Percentiles rank a stretch among this genome's conserved stretches.
phyloP scores from a whole-genome alignment of 2,329 filamentous ascomycete genomes.

The Hypoxylon sp. region DNA sequence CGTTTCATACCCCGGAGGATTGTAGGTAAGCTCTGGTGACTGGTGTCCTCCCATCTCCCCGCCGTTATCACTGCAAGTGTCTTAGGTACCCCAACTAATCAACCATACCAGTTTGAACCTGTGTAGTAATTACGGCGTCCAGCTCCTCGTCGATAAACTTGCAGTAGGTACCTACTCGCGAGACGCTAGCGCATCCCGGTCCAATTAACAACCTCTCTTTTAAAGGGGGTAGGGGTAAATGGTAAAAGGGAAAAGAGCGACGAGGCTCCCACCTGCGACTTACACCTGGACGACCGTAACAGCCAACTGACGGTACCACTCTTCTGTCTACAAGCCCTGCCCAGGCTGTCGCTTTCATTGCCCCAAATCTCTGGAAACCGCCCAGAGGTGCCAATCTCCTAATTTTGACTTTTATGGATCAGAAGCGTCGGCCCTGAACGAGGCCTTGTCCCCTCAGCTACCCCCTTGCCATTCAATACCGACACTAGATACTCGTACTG shows the following conservation, averaged over 20 bases:
- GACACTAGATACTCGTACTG: slow-evolving; percentile 17
- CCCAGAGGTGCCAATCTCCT: slow-evolving; percentile 22
- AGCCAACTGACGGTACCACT: slow-evolving; percentile 1
- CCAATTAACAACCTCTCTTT: slow-evolving; percentile 27
- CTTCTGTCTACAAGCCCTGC: slow-evolving; percentile 4
- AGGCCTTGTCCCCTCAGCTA: slow-evolving; percentile 32
- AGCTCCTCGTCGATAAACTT: slow-evolving; percentile 14
- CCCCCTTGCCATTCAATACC: slow-evolving; percentile 17
- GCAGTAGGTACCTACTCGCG: slow-evolving; percentile 9
- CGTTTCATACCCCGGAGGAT: too few species aligned
- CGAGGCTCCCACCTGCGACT: slow-evolving; percentile 24
- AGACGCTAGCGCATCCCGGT: slow-evolving; percentile 25
- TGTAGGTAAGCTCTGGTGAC: too few species aligned
- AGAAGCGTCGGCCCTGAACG: slow-evolving; percentile 29
- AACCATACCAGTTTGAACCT: background rate
- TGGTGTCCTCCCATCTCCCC: slow-evolving; percentile 7
- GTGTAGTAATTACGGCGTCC: slow-evolving; percentile 6
- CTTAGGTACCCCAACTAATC: slow-evolving; percentile 7
- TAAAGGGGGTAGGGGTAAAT: slow-evolving; percentile 8
- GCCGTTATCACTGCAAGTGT: slow-evolving; percentile 6
- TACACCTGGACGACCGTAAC: background rate
- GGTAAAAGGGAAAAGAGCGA: slow-evolving; percentile 11
- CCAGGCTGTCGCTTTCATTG: slow-evolving; percentile 17
- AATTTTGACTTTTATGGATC: slow-evolving; percentile 39
- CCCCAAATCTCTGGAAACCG: slow-evolving; percentile 35